These are phyloP conservation scores for Hymenoscyphus repandus DNA, from an alignment of 2,329 filamentous ascomycete species.

Conservation along the genomic window DNA sequence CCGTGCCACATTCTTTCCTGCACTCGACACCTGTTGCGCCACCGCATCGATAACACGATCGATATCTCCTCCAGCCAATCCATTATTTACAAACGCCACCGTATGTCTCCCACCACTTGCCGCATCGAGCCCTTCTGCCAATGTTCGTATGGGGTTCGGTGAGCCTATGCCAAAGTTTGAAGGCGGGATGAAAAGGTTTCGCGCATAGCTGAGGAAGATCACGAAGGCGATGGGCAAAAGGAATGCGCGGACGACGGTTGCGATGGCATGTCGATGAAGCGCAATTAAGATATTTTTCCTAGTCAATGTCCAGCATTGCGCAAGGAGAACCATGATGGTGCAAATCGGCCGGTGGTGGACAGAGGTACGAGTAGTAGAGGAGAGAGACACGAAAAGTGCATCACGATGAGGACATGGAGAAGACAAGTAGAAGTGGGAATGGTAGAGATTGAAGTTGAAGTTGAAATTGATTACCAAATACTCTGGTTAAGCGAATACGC, in stretches of 20 bases:
- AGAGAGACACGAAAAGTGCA: background rate
- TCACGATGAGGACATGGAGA: no score
- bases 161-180: conserved; percentile 69
- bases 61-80: conserved; percentile 63
- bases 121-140: conserved; percentile 56
- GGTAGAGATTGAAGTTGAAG: no score
- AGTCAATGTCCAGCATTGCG: conserved; percentile 56
- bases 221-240: conserved; percentile 54
- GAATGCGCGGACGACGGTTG: conserved; percentile 52
- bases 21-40: conserved; percentile 48
- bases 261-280: conserved; percentile 46
- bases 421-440: no score
- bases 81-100: conserved; percentile 75
- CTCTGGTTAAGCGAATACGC: no score
- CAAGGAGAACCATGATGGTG: conserved; percentile 43
- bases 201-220: conserved; percentile 62
- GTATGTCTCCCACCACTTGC: conserved; percentile 58
- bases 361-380: no score
- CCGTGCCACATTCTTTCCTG: conserved; percentile 51
- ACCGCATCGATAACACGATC: conserved; percentile 63
- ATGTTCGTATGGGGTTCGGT: conserved; percentile 53
- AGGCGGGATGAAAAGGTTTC: conserved; percentile 77
- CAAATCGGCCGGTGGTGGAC: no score
- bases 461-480: no score
- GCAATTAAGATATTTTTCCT: conserved; percentile 58